A percentile compares a stretch with the other conserved stretches of the same genome.
These are phyloP conservation scores for Corynascus novoguineensis DNA, from an alignment of 495 filamentous ascomycete genomes.

Conservation along the genomic window DNA sequence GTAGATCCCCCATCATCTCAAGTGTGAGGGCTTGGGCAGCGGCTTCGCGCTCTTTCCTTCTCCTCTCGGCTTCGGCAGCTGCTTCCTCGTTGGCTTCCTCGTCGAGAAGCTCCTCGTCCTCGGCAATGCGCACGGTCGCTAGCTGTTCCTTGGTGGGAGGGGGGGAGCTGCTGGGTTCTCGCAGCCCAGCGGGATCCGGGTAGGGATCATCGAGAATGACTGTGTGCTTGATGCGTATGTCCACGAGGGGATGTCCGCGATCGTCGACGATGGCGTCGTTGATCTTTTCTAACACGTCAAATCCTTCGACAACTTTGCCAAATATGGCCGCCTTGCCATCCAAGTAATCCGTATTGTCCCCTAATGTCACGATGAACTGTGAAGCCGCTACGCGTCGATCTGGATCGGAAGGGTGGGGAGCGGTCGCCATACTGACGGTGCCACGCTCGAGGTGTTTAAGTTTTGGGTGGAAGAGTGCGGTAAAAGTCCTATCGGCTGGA, in stretches of 20 bases:
- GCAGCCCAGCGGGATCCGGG: conserved; percentile 66
- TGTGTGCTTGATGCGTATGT: conserved; percentile 90
- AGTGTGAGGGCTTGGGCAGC: conserved; percentile 90
- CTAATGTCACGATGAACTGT: conserved; percentile 87
- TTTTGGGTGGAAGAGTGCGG: conserved; percentile 75
- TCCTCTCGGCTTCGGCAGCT: conserved; percentile 70
- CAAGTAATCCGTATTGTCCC: conserved; percentile 78
- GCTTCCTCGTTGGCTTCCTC: conserved; percentile 63
- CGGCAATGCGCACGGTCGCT: conserved; percentile 85
- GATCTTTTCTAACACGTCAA: conserved; percentile 88
- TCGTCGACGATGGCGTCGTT: conserved; percentile 84
- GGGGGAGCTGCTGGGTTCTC: conserved; percentile 75
- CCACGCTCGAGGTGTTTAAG: conserved; percentile 80
- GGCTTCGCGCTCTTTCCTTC: conserved; percentile 83
- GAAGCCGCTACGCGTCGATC: conserved; percentile 76
- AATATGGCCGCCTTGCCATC: conserved; percentile 92
- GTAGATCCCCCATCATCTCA: conserved; percentile 96
- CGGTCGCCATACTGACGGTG: conserved; percentile 92
- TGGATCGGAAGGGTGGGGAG: conserved; percentile 65
- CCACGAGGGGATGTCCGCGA: conserved; percentile 72
- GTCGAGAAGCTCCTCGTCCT: conserved; percentile 71
- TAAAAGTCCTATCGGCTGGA: conserved; percentile 68
- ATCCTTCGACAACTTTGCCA: conserved; percentile 89
- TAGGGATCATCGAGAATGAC: conserved; percentile 86
- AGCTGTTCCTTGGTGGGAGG: conserved; percentile 76